A percentile compares a stretch with the other conserved stretches of the same genome.
These are phyloP conservation scores for Penicillium longicatenatum DNA, from an alignment of 495 filamentous ascomycete species.

Conservation along the genomic window DNA sequence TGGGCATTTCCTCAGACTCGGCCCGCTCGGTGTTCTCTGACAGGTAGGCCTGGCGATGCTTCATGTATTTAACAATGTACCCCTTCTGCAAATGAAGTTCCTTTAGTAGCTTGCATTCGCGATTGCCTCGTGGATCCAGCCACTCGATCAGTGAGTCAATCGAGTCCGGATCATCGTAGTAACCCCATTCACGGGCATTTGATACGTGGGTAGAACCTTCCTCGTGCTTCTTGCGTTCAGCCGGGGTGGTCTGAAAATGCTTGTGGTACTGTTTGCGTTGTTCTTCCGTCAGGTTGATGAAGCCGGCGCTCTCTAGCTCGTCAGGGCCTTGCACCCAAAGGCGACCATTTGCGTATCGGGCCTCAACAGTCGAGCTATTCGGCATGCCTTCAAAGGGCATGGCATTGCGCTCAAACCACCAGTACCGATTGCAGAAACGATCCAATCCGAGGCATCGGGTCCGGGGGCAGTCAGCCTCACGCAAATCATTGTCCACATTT, in stretches of 20 bases:
- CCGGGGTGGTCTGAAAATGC: conserved; percentile 76
- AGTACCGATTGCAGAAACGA: conserved; percentile 96
- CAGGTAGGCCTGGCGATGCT: conserved; percentile 71
- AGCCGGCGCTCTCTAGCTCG: conserved; percentile 81
- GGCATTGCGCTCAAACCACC: conserved; percentile 98
- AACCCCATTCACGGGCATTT: conserved; percentile 85
- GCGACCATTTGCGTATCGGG: conserved; percentile 89
- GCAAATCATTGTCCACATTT: conserved; percentile 83
- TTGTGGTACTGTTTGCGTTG: conserved; percentile 60
- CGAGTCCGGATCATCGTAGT: conserved; percentile 75
- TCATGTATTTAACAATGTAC: conserved; percentile 79
- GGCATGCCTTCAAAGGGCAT: conserved; percentile 95
- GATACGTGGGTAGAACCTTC: conserved; percentile 80
- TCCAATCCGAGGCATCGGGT: conserved; percentile 89
- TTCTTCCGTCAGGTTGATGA: conserved; percentile 73
- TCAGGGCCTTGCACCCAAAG: conserved; percentile 97
- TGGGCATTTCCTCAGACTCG: conserved; percentile 56
- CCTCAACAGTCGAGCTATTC: conserved; percentile 80
- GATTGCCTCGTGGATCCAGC: conserved; percentile 81
- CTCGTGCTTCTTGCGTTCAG: conserved; percentile 82
- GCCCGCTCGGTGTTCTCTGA: conserved; percentile 52
- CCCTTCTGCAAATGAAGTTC: conserved; percentile 78
- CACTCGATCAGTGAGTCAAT: conserved; percentile 80
- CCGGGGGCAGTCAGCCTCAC: conserved; percentile 89
- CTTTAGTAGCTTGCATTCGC: conserved; percentile 82